These are phyloP conservation scores for Fusarium humuli DNA, from an alignment of 2,329 filamentous ascomycete genomes.

Conservation along the genomic window DNA sequence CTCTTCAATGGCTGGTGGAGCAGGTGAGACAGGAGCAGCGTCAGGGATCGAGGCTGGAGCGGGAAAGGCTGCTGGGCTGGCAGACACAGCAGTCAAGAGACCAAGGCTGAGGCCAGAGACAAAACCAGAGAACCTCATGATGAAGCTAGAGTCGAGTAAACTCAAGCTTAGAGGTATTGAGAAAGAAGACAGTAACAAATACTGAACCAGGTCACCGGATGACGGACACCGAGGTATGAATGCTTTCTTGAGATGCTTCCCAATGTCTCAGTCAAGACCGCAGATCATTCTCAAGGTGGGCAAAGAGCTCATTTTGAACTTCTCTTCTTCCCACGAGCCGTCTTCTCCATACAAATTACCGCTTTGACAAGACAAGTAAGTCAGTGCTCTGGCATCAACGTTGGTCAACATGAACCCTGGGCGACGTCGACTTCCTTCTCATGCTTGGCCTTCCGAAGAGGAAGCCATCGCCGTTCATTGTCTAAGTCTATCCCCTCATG, in stretches of 20 bases:
- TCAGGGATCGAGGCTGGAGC: constrained; percentile 21
- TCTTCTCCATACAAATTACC: neutral
- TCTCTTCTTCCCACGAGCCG: neutral
- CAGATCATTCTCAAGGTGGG: constrained; percentile 18
- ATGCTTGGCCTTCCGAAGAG: constrained; percentile 35
- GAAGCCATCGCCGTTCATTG: constrained; percentile 38
- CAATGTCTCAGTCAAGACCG: constrained; percentile 17
- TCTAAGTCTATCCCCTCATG: neutral
- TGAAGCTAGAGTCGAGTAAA: neutral
- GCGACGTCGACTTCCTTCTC: constrained; percentile 17
- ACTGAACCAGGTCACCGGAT: neutral
- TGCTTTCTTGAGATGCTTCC: constrained; percentile 10
- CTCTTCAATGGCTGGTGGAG: constrained; percentile 53
- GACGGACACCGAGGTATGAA: neutral
- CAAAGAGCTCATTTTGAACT: constrained; percentile 41
- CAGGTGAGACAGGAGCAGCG: constrained; percentile 9
- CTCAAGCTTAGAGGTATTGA: neutral
- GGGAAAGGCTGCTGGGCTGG: constrained; percentile 35
- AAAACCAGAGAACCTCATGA: constrained; percentile 35
- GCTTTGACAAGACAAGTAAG: neutral
- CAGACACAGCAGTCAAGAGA: constrained; percentile 29
- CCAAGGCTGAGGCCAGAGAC: constrained; percentile 29
- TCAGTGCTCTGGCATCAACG: neutral
- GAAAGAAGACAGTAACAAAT: constrained; percentile 5
- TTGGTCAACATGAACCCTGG: neutral